phyloP scores from a whole-genome alignment of 306 rosid species.

The Lathyrus tuberosus region DNA sequence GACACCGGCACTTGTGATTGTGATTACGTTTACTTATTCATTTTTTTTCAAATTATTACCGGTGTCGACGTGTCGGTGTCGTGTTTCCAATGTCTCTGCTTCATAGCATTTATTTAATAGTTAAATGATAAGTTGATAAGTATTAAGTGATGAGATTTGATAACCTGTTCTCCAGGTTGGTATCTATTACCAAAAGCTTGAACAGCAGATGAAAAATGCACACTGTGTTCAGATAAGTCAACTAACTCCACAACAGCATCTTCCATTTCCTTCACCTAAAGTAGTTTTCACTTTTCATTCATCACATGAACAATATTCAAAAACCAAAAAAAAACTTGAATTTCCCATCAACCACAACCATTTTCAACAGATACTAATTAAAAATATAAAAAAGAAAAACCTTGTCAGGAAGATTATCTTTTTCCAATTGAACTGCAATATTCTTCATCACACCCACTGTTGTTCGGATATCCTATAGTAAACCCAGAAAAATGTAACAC shows the following conservation, averaged over 20 bases:
- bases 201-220: slow-evolving; percentile 61
- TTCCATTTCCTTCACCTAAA: slow-evolving; percentile 79
- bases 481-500: too few relatives aligned
- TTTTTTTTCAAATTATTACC: too few relatives aligned
- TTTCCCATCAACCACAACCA: too few relatives aligned
- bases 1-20: too few relatives aligned
- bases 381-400: slow-evolving; percentile 38
- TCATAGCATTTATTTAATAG: neutral
- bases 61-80: too few relatives aligned
- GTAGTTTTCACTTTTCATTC: slow-evolving; percentile 21
- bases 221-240: slow-evolving; percentile 51
- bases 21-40: too few relatives aligned
- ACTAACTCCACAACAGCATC: slow-evolving; percentile 64
- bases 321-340: neutral
- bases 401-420: slow-evolving; percentile 55
- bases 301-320: slow-evolving; percentile 11
- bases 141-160: slow-evolving; percentile 5
- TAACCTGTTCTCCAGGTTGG: slow-evolving; percentile 73
- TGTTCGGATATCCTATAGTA: slow-evolving; percentile 75
- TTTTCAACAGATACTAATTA: too few relatives aligned
- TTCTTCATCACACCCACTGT: slow-evolving; percentile 62
- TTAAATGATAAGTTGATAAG: neutral
- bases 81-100: too few relatives aligned
- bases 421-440: slow-evolving; percentile 80
- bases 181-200: slow-evolving; percentile 61